phyloP scores from a whole-genome alignment of 352 stramenopile species.

The Phytophthora sp. region DNA sequence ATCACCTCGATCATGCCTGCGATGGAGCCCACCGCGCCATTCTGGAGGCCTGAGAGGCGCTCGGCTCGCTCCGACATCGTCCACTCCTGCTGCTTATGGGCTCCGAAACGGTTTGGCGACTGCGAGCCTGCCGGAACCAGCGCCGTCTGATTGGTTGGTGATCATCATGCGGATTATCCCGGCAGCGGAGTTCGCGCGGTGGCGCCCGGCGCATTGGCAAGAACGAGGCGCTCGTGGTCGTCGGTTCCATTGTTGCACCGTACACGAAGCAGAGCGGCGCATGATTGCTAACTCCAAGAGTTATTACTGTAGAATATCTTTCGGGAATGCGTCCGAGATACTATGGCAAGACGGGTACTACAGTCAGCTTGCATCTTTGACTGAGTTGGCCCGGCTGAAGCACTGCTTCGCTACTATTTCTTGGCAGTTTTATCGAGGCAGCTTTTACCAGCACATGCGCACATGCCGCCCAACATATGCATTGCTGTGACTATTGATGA shows the following conservation, averaged over 20 bases:
- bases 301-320: no score
- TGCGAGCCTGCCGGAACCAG: neutral
- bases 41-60: slow-evolving; percentile 72
- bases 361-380: no score
- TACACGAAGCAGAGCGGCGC: no score
- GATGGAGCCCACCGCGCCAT: slow-evolving; percentile 79
- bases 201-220: neutral
- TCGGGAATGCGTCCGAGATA: no score
- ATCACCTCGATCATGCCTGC: slow-evolving; percentile 86
- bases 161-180: slow-evolving; percentile 8
- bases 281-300: no score
- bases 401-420: no score
- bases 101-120: slow-evolving; percentile 2
- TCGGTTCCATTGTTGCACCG: neutral
- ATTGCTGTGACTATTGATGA: no score
- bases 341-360: no score
- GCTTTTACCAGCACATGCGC: no score
- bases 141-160: slow-evolving; percentile 8
- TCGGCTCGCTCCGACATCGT: slow-evolving; percentile 58
- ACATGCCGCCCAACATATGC: no score
- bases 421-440: no score
- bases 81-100: neutral
- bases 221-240: neutral
- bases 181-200: neutral
- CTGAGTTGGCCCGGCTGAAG: no score